Percentiles rank a stretch among this genome's conserved stretches.
Evolutionary conservation across 306 rosid genomes (phyloP).

Genomic region (Casuarina glauca): DNA sequence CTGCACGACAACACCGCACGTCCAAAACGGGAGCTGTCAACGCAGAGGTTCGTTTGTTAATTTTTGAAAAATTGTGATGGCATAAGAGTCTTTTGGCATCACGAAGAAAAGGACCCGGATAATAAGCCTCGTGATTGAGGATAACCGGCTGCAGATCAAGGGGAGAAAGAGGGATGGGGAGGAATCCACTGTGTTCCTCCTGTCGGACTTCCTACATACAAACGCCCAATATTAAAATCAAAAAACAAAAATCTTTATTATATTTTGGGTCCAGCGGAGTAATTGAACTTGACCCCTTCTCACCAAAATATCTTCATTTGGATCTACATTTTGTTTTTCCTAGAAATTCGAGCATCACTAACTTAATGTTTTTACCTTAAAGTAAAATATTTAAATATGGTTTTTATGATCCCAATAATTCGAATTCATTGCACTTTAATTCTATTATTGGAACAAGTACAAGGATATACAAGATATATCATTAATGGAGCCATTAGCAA

Average conservation of each 20-base stretch:
- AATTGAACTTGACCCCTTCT: not conserved
- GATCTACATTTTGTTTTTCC: not conserved
- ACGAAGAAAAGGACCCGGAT: constrained; percentile 21
- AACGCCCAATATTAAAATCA: not conserved
- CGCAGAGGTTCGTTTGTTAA: too few relatives aligned
- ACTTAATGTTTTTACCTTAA: too few relatives aligned
- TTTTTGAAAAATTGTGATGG: not conserved
- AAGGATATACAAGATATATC: too few relatives aligned
- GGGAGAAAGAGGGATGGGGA: not conserved
- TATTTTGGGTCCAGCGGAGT: not conserved
- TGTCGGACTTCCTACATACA: not conserved
- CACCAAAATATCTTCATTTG: not conserved
- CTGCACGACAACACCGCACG: too few relatives aligned
- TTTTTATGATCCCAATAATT: too few relatives aligned
- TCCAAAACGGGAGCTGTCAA: too few relatives aligned
- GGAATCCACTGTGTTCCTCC: constrained; percentile 40
- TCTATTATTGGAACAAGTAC: too few relatives aligned
- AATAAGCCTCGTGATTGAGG: constrained; percentile 39
- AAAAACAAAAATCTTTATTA: not conserved
- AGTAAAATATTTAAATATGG: too few relatives aligned
- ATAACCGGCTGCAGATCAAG: constrained; percentile 32
- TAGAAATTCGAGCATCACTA: too few relatives aligned
- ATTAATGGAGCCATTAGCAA: too few relatives aligned
- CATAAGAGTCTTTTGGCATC: not conserved
- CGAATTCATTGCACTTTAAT: too few relatives aligned